A percentile compares a stretch with the other conserved stretches of the same genome.
Conservation (phyloP, 2,329 filamentous ascomycete species). For the Fusarium virguliforme region DNA sequence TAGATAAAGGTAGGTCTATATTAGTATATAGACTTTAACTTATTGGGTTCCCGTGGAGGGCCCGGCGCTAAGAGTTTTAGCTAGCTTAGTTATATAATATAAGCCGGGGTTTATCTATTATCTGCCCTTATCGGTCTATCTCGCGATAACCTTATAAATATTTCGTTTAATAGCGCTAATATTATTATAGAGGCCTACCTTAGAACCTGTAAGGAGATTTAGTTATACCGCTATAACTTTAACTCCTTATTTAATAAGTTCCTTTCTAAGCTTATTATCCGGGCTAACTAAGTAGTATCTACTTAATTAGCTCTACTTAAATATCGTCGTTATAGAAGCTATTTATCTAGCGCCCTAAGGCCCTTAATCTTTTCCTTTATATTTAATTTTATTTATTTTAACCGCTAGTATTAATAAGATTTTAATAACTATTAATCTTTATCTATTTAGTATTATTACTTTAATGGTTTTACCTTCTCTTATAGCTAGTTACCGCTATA, state of each 20-base stretch:
- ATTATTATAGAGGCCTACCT: constrained; percentile 82
- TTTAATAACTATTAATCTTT: constrained; percentile 53
- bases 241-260: constrained; percentile 98
- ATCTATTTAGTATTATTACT: constrained; percentile 51
- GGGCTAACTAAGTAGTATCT: constrained; percentile 79
- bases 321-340: constrained; percentile 40
- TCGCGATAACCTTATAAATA: no score
- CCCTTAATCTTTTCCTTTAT: constrained; percentile 51
- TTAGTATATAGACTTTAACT: no score
- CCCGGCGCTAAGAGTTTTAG: no score
- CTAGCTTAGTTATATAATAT: constrained; percentile 83
- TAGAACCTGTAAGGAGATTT: constrained; percentile 81
- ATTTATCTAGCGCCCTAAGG: constrained; percentile 22
- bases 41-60: no score
- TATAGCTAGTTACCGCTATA: constrained; percentile 55
- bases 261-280: constrained; percentile 94
- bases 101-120: no score
- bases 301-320: constrained; percentile 31
- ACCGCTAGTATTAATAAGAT: constrained; percentile 63
- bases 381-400: constrained; percentile 52
- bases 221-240: constrained; percentile 93
- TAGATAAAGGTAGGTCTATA: no score
- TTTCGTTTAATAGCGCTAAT: constrained; percentile 45
- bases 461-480: constrained; percentile 54
- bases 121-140: no score